These are phyloP conservation scores for Coleophoma cylindrospora DNA, from an alignment of 2,329 filamentous ascomycete genomes.

Conservation along the genomic window DNA sequence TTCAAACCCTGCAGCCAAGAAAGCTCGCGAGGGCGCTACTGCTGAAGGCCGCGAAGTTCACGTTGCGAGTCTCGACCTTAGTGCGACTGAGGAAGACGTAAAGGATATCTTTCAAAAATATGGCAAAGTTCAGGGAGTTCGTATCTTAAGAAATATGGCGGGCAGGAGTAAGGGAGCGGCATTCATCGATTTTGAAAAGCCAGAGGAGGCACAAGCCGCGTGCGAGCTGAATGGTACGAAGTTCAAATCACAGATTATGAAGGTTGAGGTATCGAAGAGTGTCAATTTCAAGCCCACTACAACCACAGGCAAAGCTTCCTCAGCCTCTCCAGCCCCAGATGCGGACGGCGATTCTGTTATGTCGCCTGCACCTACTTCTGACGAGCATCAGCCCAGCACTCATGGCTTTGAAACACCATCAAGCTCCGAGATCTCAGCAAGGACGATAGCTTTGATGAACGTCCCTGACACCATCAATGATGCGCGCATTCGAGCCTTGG, in stretches of 20 bases:
- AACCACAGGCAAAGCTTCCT: conserved; percentile 31
- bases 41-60: conserved; percentile 87
- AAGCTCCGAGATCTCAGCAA: conserved; percentile 48
- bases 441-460: conserved; percentile 77
- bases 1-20: conserved; percentile 75
- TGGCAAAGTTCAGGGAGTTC: conserved; percentile 68
- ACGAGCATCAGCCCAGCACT: conserved; percentile 12
- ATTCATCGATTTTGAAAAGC: conserved; percentile 72
- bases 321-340: conserved; percentile 26
- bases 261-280: conserved; percentile 56
- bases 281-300: conserved; percentile 52
- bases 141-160: conserved; percentile 62
- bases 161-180: conserved; percentile 72
- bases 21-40: conserved; percentile 71
- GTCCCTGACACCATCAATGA: conserved; percentile 92
- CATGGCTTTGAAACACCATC: conserved; percentile 30
- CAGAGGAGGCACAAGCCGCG: conserved; percentile 64
- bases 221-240: conserved; percentile 66
- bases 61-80: conserved; percentile 62
- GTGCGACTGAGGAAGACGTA: conserved; percentile 62
- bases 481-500: conserved; percentile 68
- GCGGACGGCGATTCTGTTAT: conserved; percentile 26
- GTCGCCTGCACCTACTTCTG: conserved; percentile 21
- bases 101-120: conserved; percentile 68
- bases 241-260: conserved; percentile 61